Conservation (phyloP, 345 rosid species). For the Triadica sebifera region DNA sequence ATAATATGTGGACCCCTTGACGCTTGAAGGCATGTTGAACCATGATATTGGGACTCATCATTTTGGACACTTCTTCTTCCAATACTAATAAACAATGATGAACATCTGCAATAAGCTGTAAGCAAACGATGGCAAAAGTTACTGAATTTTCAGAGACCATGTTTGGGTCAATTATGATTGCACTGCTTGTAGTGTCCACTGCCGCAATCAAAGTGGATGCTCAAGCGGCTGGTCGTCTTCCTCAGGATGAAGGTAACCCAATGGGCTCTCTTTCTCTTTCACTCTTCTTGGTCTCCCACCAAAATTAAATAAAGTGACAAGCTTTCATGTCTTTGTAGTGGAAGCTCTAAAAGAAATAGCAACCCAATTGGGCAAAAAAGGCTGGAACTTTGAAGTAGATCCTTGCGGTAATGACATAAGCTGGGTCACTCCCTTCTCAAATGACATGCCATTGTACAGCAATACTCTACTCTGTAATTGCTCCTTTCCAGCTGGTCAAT, state of each 20-base stretch:
- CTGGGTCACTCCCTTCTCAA: conserved; percentile 8
- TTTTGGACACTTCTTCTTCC: not conserved
- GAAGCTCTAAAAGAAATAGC: conserved; percentile 4
- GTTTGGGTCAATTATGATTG: not conserved
- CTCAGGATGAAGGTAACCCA: conserved; percentile 1
- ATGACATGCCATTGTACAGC: not conserved
- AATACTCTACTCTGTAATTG: not conserved
- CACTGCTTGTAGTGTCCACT: not conserved
- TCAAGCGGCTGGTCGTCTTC: conserved; percentile 3
- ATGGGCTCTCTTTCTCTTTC: not conserved
- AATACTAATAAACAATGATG: not conserved
- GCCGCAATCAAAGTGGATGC: not conserved
- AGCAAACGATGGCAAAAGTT: not conserved
- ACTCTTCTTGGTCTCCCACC: not conserved
- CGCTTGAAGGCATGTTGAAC: too few relatives aligned
- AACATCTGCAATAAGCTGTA: not conserved
- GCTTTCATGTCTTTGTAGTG: not conserved
- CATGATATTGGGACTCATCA: not conserved
- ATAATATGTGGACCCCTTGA: too few relatives aligned
- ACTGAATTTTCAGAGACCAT: not conserved
- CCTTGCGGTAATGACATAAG: conserved; percentile 3
- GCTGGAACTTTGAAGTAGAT: conserved; percentile 4
- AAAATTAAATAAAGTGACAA: not conserved
- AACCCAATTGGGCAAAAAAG: conserved; percentile 10
- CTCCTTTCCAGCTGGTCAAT: not conserved